Evolutionary conservation across 768 basidiomycete species (phyloP), one percentile per base, ranked within the genome.

Genomic region (Lepiota brunneoincarnata): DNA sequence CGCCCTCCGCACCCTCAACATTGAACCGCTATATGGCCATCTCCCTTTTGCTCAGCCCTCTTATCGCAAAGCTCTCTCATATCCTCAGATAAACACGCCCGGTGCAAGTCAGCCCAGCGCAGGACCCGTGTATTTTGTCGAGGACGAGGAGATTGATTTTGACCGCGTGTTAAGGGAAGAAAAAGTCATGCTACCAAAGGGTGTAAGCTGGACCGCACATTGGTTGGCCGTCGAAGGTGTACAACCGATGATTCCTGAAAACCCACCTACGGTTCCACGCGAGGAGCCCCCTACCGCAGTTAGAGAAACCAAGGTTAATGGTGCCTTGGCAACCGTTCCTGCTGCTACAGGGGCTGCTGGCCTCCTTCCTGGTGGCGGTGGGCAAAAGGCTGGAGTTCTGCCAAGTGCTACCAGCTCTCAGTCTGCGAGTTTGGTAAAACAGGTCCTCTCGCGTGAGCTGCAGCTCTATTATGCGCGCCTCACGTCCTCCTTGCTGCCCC

Each of bases 211-310:
- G 87, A 89, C 86, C 0, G 95, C 97, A 2, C 97, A 99, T 66
- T 99, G 97, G 97, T 79, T 99, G 28, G 95, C 95, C 0, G 93
- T 99, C 36, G 97, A 99, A 62, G 97, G 97, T 21, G 90, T 99
- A 11, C 97, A 98, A 64, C 95, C 96, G 0, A 80, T 93, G n/a
- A 90, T 96, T 46, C 91, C 92, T 11, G 93, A 97, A 66, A 98
- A 98, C 67, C 94, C 94, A 0, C 88, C 91, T n/a, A 85, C 87
- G 1, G 75, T 89, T 40, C 85, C 87, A 0, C 75, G 80, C 21
- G 59, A 61, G 59, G 84, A 86, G 51, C 61, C 67, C 21, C 73
- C 50, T 5, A 21, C 37, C 6, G 38, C 46, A n/a, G 2, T 45
- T 6, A 45, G 45, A 14, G 53, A 48, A 48, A 48, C 38, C 12